These are phyloP conservation scores for Thamnidium elegans DNA, from an alignment of 192 early-diverging fungal species.

Conservation along the genomic window DNA sequence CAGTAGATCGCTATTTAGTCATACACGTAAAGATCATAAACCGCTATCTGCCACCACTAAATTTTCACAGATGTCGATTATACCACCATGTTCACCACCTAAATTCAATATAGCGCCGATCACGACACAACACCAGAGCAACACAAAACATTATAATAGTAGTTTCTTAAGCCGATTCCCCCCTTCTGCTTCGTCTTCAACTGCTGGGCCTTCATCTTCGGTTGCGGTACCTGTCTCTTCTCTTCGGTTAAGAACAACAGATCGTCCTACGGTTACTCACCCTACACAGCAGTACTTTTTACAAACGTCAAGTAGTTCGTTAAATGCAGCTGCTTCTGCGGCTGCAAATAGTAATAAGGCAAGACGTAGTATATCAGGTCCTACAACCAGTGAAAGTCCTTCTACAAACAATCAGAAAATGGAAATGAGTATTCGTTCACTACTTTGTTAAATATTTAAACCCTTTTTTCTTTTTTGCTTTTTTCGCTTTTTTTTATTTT, in stretches of 20 bases:
- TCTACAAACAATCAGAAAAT: slow-evolving; percentile 2
- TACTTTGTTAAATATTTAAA: slow-evolving; percentile 27
- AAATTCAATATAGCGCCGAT: slow-evolving; percentile 33
- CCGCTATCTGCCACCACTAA: too few species aligned
- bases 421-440: slow-evolving; percentile 28
- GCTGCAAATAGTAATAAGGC: slow-evolving; percentile 8
- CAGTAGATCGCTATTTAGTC: background rate
- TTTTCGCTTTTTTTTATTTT: slow-evolving; percentile 5
- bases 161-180: background rate
- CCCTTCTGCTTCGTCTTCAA: background rate
- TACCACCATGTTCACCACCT: slow-evolving; percentile 5
- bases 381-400: slow-evolving; percentile 10
- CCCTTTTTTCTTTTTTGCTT: too few species aligned
- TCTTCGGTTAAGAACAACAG: too few species aligned
- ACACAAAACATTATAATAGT: background rate
- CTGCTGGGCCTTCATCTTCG: background rate
- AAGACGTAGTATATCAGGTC: background rate
- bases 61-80: background rate
- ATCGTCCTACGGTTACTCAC: slow-evolving; percentile 19
- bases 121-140: background rate
- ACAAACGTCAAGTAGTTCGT: slow-evolving; percentile 32
- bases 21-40: too few species aligned
- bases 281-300: slow-evolving; percentile 36
- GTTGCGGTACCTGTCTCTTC: background rate
- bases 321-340: slow-evolving; percentile 33